phyloP scores from a whole-genome alignment of 805 yeast genomes.

The Candida endomychidarum region DNA sequence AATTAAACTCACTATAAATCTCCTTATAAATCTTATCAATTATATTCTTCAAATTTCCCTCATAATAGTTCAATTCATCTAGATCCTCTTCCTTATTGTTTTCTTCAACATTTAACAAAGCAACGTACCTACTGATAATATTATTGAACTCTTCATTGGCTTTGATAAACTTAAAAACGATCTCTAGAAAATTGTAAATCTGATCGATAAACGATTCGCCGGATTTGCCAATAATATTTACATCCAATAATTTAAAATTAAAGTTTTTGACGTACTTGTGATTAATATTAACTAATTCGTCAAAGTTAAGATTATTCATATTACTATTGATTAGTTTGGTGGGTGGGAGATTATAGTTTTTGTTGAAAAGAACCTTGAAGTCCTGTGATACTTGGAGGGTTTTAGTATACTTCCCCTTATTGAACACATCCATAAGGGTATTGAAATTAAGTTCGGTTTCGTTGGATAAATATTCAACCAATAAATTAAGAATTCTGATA shows the following conservation, averaged over 20 bases:
- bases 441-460: constrained; percentile 46
- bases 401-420: constrained; percentile 19
- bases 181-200: constrained; percentile 32
- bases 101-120: constrained; percentile 27
- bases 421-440: constrained; percentile 20
- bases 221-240: constrained; percentile 30
- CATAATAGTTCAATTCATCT: constrained; percentile 30
- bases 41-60: constrained; percentile 32
- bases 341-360: constrained; percentile 10
- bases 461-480: constrained; percentile 42
- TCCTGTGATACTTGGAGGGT: constrained; percentile 7
- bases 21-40: constrained; percentile 39
- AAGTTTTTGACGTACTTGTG: constrained; percentile 27
- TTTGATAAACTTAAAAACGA: constrained; percentile 31
- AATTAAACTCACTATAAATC: constrained; percentile 44
- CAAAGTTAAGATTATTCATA: constrained; percentile 28
- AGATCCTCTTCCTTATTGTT: constrained; percentile 18
- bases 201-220: constrained; percentile 31
- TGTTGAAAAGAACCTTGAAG: constrained; percentile 11
- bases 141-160: constrained; percentile 35
- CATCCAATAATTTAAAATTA: constrained; percentile 32
- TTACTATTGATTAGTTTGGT: constrained; percentile 1
- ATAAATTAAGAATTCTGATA: constrained; percentile 40
- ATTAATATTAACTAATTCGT: constrained; percentile 46
- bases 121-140: constrained; percentile 27